Conservation (phyloP, 768 basidiomycete species). For the Hemileccinum impolitum region DNA sequence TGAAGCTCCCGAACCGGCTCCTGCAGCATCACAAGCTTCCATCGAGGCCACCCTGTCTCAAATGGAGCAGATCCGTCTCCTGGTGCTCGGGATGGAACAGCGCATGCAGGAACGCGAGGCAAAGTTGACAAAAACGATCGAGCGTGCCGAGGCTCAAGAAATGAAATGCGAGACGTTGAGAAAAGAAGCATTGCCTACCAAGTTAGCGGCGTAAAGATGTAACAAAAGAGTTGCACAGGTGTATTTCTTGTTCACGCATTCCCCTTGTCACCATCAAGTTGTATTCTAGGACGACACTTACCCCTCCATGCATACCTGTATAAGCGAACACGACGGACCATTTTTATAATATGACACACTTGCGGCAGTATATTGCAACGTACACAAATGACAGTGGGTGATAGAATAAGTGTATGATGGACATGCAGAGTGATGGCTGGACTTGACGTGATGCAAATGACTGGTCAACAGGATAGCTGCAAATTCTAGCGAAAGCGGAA, state of each 20-base stretch:
- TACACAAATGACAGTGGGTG: slow-evolving; percentile 30
- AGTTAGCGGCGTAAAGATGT: slow-evolving; percentile 10
- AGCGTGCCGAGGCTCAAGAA: slow-evolving; percentile 59
- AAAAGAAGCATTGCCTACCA: slow-evolving; percentile 35
- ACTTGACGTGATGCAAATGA: slow-evolving; percentile 27
- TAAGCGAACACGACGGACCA: background rate
- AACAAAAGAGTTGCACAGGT: background rate
- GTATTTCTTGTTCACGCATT: slow-evolving; percentile 12
- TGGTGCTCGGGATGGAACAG: slow-evolving; percentile 76
- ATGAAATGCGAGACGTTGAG: slow-evolving; percentile 48
- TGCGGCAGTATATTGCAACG: slow-evolving; percentile 24
- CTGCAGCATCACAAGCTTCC: slow-evolving; percentile 22
- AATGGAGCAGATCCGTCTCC: slow-evolving; percentile 63
- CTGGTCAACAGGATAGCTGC: slow-evolving; percentile 20
- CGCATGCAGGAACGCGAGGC: slow-evolving; percentile 61
- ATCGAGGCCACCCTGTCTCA: slow-evolving; percentile 50
- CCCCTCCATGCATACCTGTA: slow-evolving; percentile 5
- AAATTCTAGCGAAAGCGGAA: slow-evolving; percentile 25
- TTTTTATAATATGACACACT: slow-evolving; percentile 17
- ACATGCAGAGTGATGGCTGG: slow-evolving; percentile 21
- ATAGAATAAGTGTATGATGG: slow-evolving; percentile 24
- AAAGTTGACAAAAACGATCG: slow-evolving; percentile 55
- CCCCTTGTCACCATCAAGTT: slow-evolving; percentile 11
- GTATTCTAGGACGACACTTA: slow-evolving; percentile 22
- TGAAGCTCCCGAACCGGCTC: slow-evolving; percentile 18